phyloP scores from a whole-genome alignment of 495 filamentous ascomycete genomes.

The Hyphodiscus hymeniophilus region DNA sequence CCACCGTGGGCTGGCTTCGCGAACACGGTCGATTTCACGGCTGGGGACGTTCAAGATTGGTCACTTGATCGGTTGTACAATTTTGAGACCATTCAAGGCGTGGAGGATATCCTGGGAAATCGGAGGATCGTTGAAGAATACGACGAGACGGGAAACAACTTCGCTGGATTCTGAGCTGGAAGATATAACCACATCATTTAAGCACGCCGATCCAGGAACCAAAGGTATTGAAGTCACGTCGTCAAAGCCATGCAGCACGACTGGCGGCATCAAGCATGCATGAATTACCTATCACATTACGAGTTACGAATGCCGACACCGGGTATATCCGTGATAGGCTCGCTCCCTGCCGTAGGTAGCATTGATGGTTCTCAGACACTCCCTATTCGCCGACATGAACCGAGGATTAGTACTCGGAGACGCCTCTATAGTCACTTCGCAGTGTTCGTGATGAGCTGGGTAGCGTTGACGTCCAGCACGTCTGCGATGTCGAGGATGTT shows the following conservation, averaged over 20 bases:
- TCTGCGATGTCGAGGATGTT: not conserved
- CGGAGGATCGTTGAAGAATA: conserved; percentile 19
- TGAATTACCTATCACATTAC: not conserved
- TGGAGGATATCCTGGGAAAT: conserved; percentile 9
- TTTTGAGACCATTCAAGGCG: conserved; percentile 16
- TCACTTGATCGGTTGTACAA: conserved; percentile 19
- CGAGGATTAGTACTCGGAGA: not conserved
- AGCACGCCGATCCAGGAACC: not conserved
- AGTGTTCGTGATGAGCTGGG: not conserved
- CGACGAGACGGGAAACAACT: conserved; percentile 20
- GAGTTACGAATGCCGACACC: not conserved
- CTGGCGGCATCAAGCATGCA: not conserved
- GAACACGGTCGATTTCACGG: conserved; percentile 13
- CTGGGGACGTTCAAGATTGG: conserved; percentile 21
- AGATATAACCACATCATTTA: not conserved
- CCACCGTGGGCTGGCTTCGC: conserved; percentile 14
- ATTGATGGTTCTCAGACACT: conserved; percentile 4
- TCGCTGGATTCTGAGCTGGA: conserved; percentile 15
- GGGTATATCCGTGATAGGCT: conserved; percentile 4
- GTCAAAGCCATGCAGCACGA: too few species aligned
- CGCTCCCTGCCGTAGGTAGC: conserved; percentile 1
- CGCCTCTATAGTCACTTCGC: not conserved
- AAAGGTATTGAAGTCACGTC: too few species aligned
- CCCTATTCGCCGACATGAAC: not conserved
- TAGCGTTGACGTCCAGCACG: not conserved